Evolutionary conservation across 768 basidiomycete species (phyloP).

Genomic region (Phylloporus sp.): DNA sequence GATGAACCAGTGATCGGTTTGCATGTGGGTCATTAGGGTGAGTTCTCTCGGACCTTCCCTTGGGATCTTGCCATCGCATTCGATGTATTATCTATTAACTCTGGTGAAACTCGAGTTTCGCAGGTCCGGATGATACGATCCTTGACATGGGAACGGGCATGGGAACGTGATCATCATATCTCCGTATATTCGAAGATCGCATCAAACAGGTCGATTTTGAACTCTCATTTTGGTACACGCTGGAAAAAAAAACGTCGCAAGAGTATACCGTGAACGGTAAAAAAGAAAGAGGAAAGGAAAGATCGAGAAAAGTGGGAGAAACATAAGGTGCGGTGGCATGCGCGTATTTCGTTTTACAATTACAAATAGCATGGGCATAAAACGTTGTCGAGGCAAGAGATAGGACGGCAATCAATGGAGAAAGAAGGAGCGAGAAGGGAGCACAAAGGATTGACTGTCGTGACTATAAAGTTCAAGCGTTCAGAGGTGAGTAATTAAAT

Average conservation of each 20-base stretch:
- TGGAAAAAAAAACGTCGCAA: neutral
- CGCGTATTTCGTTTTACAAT: constrained; percentile 16
- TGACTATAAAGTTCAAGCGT: neutral
- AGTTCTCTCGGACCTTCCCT: too few relatives aligned
- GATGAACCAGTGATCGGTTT: too few relatives aligned
- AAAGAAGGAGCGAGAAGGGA: constrained; percentile 1
- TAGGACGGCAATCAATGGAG: neutral
- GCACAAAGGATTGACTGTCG: neutral
- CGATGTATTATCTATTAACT: neutral
- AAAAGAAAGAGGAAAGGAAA: neutral
- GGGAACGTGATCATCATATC: too few relatives aligned
- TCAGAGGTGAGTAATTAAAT: neutral
- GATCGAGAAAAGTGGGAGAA: neutral
- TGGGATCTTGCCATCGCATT: too few relatives aligned
- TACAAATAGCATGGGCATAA: constrained; percentile 14
- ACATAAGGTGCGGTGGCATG: constrained; percentile 3
- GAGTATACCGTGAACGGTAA: neutral
- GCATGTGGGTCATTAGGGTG: too few relatives aligned
- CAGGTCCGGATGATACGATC: too few relatives aligned
- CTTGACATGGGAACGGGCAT: too few relatives aligned
- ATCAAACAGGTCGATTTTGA: neutral
- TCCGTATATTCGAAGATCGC: too few relatives aligned
- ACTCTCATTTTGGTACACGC: neutral
- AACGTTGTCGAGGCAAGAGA: constrained; percentile 3
- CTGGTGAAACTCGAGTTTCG: neutral